These are phyloP conservation scores for Eucalyptus sp. DNA, from an alignment of 345 rosid genomes.

Conservation along the genomic window DNA sequence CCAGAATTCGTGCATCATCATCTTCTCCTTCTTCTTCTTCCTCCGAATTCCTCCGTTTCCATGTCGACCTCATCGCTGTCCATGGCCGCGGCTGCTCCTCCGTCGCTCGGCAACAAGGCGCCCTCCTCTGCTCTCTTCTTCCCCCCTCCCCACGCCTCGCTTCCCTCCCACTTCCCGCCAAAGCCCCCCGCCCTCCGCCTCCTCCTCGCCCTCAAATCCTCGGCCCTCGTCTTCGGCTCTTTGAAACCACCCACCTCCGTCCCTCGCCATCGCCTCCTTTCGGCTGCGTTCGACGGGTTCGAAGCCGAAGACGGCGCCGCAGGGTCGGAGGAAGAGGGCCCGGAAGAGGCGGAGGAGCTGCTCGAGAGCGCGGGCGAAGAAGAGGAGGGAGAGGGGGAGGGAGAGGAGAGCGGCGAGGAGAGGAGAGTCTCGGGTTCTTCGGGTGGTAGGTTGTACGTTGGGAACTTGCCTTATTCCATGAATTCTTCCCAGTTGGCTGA, in stretches of 20 bases:
- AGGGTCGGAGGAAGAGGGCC: slow-evolving; percentile 8
- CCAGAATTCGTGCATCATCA: neutral
- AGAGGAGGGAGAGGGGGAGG: slow-evolving; percentile 3
- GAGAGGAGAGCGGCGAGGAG: neutral
- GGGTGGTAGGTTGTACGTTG: slow-evolving; percentile 63
- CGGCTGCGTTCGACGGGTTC: slow-evolving; percentile 21
- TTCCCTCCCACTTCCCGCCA: slow-evolving; percentile 6
- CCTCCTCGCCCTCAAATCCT: slow-evolving; percentile 13
- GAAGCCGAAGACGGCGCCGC: slow-evolving; percentile 12
- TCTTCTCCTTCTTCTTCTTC: neutral
- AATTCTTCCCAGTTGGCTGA: slow-evolving; percentile 52
- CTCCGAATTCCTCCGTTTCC: neutral
- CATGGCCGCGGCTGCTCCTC: slow-evolving; percentile 12
- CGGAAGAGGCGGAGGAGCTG: neutral
- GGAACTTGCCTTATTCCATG: slow-evolving; percentile 71
- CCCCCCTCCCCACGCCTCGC: neutral
- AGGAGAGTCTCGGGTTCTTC: slow-evolving; percentile 7
- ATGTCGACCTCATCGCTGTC: slow-evolving; percentile 24
- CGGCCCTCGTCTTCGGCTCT: neutral
- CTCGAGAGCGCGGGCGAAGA: neutral
- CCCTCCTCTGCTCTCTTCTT: slow-evolving; percentile 4
- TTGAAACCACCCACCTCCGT: neutral
- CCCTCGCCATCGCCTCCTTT: slow-evolving; percentile 6
- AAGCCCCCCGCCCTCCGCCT: slow-evolving; percentile 29
- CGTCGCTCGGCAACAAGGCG: slow-evolving; percentile 7